Base-by-base conservation (phyloP, 352 stramenopile species). In the Phytophthora pistaciae region DNA sequence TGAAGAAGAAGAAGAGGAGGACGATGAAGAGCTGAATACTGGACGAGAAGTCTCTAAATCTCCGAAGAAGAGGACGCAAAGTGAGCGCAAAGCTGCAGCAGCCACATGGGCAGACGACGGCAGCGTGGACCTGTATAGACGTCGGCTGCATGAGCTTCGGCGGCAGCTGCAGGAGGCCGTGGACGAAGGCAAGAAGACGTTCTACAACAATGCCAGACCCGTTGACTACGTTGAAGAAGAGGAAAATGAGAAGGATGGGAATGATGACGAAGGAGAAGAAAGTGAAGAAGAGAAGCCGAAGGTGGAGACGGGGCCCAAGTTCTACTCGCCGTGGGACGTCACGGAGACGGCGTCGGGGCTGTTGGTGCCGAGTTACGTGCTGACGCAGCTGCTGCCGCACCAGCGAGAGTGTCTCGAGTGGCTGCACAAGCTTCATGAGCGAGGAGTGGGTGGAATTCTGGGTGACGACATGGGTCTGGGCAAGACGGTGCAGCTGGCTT, bases 391-490 rank as follows among this genome's bases (percentile, higher is more conserved):
- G 31, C 97, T 97, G 69, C 91, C 88, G 8, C 98, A 99, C 71
- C 97, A 99, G 78, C 83, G 89, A 23, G 92, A 98, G 68, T 98
- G 96, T 66, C 77, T 99, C 21, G 81, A 97, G 62, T 99, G 98
- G 98, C 91, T 99, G 72, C 98, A 98, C 74, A 85, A 97, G 60
- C 85, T 99, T 16, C 96, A 99, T 78, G 85, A 92, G 74, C 91
- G 99, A 83, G 96, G 98, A 66, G 96, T 94, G 18, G 98, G 98
- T n/a, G 98, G 98, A 6, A 99, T 99, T 63, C 66, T 99, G 9
- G 96, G 92, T 11, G 96, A 99, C 72, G 95, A 99, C 53, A 98
- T 99, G 96, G 94, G 94, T 13, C 80, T 99, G 13, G 97, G 97
- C n/a, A 99, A 99, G 84, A 99, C 97, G 3, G 90, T 99, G 10